Base-by-base conservation (phyloP, 2,329 filamentous ascomycete species). In the Penicillium psychrosexuale region DNA sequence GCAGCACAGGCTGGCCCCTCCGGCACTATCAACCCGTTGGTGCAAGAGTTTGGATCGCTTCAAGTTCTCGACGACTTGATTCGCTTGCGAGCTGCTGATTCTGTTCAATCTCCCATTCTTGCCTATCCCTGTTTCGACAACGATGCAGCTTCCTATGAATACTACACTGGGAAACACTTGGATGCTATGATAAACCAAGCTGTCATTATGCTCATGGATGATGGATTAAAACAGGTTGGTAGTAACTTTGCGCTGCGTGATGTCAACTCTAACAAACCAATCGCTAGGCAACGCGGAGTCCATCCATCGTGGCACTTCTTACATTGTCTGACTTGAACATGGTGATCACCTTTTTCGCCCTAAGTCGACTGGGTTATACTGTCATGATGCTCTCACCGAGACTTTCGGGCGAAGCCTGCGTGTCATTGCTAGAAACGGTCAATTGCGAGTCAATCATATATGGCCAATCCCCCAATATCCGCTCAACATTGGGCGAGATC, bases 381-480 rank as follows among this genome's bases (percentile, higher is more conserved):
- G 68, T 74, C 7, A 70, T 79, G 65, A 74, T 73, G 51, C 63
- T 79, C 27, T 79, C 76, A 3, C 73, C 74, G 31, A 73, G 77
- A 22, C 65, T 79, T 6, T 73, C 75, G 11, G 63, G 72, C 1
- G 62, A 69, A 1, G 76, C 76, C 22, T 77, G 72, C 49, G 66
- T 76, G 5, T 72, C 72, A 5, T 63, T 79, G 8, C 65, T 78
- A 3, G 64, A 74, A 39, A 66, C 61, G 5, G 72, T 74, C 1
- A 62, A 58, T 5, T 72, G 69, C 27, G 61, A 70, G 7, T 69
- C 67, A 0, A 65, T 78, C n/a, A 56, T 78, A 4, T 67, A 75
- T 51, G 74, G 74, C 9, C 66, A 66, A 17, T 71, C 69, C 1
- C 50, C 61, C 6, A 71, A 59, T 36, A 70, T 77, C 39, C 66